These are phyloP conservation scores for Diaporthe capsici DNA, from an alignment of 2,329 filamentous ascomycete species.

Conservation along the genomic window DNA sequence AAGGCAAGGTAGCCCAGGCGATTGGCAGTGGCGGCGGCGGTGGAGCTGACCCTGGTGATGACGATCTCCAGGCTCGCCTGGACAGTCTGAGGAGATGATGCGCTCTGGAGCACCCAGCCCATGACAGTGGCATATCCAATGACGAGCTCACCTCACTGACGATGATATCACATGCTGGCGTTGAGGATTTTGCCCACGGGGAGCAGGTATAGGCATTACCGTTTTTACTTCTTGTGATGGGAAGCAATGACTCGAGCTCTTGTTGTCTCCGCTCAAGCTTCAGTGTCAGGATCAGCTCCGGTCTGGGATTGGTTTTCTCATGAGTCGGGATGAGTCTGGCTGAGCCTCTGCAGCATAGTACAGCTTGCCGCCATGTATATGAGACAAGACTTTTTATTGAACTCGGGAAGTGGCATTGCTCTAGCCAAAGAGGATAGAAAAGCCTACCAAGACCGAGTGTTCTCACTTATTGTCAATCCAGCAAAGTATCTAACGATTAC, in stretches of 20 bases:
- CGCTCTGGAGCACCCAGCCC: background rate
- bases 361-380: background rate
- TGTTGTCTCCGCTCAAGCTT: background rate
- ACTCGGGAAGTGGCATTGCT: background rate
- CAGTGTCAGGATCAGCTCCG: background rate
- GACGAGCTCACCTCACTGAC: background rate
- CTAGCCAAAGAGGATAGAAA: background rate
- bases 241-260: constrained; percentile 17
- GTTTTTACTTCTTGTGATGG: background rate
- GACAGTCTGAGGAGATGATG: constrained; percentile 81
- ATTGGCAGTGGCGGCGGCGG: constrained; percentile 77
- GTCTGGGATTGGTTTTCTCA: background rate
- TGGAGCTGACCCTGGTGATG: constrained; percentile 77
- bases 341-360: background rate
- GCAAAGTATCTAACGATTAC: background rate
- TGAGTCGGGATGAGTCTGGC: background rate
- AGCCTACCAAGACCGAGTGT: background rate
- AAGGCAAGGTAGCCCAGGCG: constrained; percentile 87
- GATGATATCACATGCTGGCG: constrained; percentile 12
- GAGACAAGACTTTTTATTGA: background rate
- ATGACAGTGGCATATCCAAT: background rate
- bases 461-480: background rate
- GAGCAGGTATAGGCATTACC: constrained; percentile 1
- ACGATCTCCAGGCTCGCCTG: constrained; percentile 93
- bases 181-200: background rate